Evolutionary conservation across 2,329 filamentous ascomycete species (phyloP), one percentile per base, ranked within the genome.

Genomic region (Chaetomium strumarium): DNA sequence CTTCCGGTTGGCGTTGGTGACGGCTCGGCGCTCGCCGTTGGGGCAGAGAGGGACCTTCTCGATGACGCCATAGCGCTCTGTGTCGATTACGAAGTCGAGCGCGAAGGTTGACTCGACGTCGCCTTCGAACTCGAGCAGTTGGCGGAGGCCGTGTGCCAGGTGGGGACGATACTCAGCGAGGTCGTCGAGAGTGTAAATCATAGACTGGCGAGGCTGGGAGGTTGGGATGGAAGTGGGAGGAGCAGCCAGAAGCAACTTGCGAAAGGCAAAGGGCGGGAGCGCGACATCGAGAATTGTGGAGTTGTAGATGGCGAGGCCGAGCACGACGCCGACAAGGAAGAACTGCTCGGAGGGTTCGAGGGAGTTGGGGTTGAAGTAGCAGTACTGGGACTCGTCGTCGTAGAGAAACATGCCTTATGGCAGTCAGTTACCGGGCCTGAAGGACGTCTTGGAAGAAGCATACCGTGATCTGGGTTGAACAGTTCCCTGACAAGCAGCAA

Each of bases 281-380:
- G 89, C 87, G 45, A 96, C 80, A 64, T 96, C 91, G 16, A 96
- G 75, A 60, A 96, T 96, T 0, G 89, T 96, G 2, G 89, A 95
- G 68, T 96, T 96, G 71, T 96, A 95, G 56, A 96, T 95, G 13
- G 91, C 91, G 53, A 96, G 75, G 0, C 91, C 91, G 50, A 96
- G 78, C 8, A 96, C 78, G 12, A 93, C 88, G 1, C 91, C 91
- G 29, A 96, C 87, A 19, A 96, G 77, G 65, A 93, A 95, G 68
- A 88, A 96, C 60, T 95, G 90, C 64, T 96, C 90, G 0, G 89
- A 91, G 0, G 88, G 91, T 67, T 96, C 91, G 61, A 96, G 90
- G 14, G 88, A 89, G 65, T 85, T 82, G 0, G 90, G 87, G 65
- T 96, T 96, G 72, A 96, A 96, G 68, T 96, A 96, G 70, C 91